phyloP scores from a whole-genome alignment of 1,284 basidiomycete genomes.

The Inonotus hispidus region DNA sequence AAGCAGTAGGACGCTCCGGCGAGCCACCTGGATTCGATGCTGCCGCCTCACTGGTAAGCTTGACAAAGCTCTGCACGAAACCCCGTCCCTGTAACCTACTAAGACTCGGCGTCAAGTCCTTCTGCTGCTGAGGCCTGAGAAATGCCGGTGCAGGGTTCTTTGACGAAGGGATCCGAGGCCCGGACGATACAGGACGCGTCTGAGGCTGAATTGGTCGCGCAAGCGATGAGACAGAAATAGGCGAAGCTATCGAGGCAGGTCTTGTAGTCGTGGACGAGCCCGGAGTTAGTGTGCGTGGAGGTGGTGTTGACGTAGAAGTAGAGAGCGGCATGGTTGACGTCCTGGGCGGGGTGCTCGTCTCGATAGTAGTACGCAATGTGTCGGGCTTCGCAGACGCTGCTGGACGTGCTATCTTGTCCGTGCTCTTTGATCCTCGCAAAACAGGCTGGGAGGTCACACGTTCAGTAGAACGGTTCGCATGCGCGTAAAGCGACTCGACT shows the following conservation, averaged over 20 bases:
- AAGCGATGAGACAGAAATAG: constrained; percentile 40
- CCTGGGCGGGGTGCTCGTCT: background rate
- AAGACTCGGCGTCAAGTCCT: constrained; percentile 74
- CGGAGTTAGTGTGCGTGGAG: constrained; percentile 4
- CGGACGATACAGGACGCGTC: constrained; percentile 31
- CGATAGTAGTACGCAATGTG: constrained; percentile 9
- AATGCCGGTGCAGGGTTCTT: constrained; percentile 52
- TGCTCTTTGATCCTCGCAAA: constrained; percentile 9
- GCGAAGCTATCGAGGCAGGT: constrained; percentile 32
- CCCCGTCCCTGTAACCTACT: constrained; percentile 77
- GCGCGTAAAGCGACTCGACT: constrained; percentile 15
- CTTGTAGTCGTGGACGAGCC: constrained; percentile 13
- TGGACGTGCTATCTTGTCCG: constrained; percentile 7
- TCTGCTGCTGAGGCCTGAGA: constrained; percentile 46
- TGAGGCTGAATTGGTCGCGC: constrained; percentile 51
- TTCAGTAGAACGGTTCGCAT: constrained; percentile 7
- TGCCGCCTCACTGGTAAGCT: constrained; percentile 52
- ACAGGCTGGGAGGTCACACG: background rate
- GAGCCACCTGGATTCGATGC: constrained; percentile 16
- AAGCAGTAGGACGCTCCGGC: constrained; percentile 5
- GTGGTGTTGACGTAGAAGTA: background rate
- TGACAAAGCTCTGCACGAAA: constrained; percentile 76
- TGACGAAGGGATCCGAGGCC: constrained; percentile 43
- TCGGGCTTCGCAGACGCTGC: constrained; percentile 17
- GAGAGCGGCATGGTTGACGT: background rate